Evolutionary conservation across 169 alveolate species (phyloP).

Genomic region (Plasmodium gaboni): DNA sequence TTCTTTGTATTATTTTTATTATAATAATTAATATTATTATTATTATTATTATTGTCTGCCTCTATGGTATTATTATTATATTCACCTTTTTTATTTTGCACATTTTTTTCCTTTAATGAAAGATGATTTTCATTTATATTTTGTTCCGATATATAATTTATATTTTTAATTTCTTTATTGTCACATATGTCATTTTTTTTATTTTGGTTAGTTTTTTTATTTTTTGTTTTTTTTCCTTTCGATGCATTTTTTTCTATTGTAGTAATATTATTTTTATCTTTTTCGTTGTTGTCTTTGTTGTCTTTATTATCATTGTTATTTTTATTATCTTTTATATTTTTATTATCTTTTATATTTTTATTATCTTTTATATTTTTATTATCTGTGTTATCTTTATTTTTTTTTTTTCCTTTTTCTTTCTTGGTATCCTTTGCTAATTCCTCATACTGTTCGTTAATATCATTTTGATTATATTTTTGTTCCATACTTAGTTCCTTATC

Average conservation of each 20-base stretch:
- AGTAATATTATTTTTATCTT: too few relatives aligned
- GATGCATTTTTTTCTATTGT: too few relatives aligned
- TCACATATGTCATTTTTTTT: too few relatives aligned
- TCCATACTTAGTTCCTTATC: conserved; percentile 1
- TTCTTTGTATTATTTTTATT: neutral
- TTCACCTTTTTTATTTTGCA: neutral
- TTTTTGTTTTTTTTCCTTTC: too few relatives aligned
- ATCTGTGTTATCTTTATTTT: conserved; percentile 24
- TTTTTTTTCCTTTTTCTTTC: conserved; percentile 26
- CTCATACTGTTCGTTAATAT: conserved; percentile 7
- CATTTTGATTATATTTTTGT: neutral
- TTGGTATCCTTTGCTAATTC: conserved; percentile 16
- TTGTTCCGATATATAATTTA: conserved; percentile 3
- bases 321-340: neutral
- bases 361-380: neutral
- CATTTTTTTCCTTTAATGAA: conserved; percentile 6
- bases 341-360: conserved; percentile 5
- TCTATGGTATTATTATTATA: conserved; percentile 1
- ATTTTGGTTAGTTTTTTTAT: too few relatives aligned
- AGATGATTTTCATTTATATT: neutral
- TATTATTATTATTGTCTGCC: conserved; percentile 2
- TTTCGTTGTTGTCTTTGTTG: too few relatives aligned
- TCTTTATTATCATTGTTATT: too few relatives aligned
- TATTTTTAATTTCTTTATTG: neutral
- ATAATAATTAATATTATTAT: conserved; percentile 14